Evolutionary conservation across 2,329 filamentous ascomycete genomes (phyloP).

Genomic region (Ilyonectria mors-panacis): DNA sequence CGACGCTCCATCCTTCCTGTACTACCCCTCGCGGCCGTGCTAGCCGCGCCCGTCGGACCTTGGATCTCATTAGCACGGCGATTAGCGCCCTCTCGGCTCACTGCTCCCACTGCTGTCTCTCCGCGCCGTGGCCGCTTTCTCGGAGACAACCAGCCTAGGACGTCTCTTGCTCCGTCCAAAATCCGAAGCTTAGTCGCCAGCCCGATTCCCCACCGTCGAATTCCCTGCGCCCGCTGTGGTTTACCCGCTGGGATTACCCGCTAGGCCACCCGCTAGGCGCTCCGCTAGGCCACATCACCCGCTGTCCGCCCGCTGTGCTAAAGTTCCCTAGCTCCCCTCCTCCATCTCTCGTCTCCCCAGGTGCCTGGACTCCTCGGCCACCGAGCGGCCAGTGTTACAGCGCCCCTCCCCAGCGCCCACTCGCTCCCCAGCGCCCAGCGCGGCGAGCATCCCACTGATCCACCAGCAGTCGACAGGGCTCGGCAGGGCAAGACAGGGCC

Average conservation of each 20-base stretch:
- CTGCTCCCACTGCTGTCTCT: not conserved
- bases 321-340: slow-evolving; percentile 31
- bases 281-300: slow-evolving; percentile 35
- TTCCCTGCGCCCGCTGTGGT: slow-evolving; percentile 25
- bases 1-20: slow-evolving; percentile 39
- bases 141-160: not conserved
- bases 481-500: slow-evolving; percentile 18
- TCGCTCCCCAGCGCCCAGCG: slow-evolving; percentile 23
- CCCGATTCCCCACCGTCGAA: slow-evolving; percentile 18
- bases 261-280: slow-evolving; percentile 36
- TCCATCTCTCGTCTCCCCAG: not conserved
- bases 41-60: slow-evolving; percentile 34
- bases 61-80: slow-evolving; percentile 16
- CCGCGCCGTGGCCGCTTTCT: not conserved
- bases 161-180: slow-evolving; percentile 12
- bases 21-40: slow-evolving; percentile 35
- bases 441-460: slow-evolving; percentile 21
- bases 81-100: slow-evolving; percentile 21
- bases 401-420: slow-evolving; percentile 24
- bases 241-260: slow-evolving; percentile 28
- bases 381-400: slow-evolving; percentile 21
- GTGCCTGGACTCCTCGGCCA: slow-evolving; percentile 8
- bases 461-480: slow-evolving; percentile 33
- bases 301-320: slow-evolving; percentile 41
- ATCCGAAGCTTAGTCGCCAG: slow-evolving; percentile 20